A percentile compares a stretch with the other conserved stretches of the same genome.
These are phyloP conservation scores for Gentiana dahurica DNA, from an alignment of 257 asterid species.

Conservation along the genomic window DNA sequence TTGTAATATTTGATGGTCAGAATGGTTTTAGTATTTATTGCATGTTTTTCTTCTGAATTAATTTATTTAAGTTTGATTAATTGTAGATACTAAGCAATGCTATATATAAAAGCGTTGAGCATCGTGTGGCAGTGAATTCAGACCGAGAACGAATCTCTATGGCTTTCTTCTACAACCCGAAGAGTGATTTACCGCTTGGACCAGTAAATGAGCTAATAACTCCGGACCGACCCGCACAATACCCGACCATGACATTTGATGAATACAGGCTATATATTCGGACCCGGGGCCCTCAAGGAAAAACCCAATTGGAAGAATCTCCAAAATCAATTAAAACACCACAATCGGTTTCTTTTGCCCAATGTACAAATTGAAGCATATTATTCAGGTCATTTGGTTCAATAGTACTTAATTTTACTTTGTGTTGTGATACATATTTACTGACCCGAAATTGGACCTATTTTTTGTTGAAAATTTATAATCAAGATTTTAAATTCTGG, in stretches of 20 bases:
- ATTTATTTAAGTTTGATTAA: no score
- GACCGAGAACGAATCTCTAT: slow-evolving; percentile 42
- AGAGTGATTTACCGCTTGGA: slow-evolving; percentile 42
- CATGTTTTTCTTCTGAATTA: no score
- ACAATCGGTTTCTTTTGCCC: no score
- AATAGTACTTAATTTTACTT: no score
- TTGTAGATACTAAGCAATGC: slow-evolving; percentile 51
- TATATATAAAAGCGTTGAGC: slow-evolving; percentile 62
- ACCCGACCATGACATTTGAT: slow-evolving; percentile 57
- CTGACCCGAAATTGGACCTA: no score
- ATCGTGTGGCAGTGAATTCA: slow-evolving; percentile 59
- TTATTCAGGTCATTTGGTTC: no score
- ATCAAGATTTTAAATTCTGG: no score
- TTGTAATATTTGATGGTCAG: no score
- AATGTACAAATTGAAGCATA: no score
- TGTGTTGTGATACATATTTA: no score
- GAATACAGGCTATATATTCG: slow-evolving; percentile 61
- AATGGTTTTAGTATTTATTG: no score
- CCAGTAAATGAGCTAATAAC: slow-evolving; percentile 47
- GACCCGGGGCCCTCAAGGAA: slow-evolving; percentile 63
- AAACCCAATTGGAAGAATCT: slow-evolving; percentile 46
- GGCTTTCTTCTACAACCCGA: slow-evolving; percentile 61
- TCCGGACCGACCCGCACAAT: slow-evolving; percentile 35
- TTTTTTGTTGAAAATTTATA: no score
- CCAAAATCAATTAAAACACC: background rate